Evolutionary conservation across 371 early-diverging fungal genomes (phyloP).

Genomic region (Saksenaea vasiformis): DNA sequence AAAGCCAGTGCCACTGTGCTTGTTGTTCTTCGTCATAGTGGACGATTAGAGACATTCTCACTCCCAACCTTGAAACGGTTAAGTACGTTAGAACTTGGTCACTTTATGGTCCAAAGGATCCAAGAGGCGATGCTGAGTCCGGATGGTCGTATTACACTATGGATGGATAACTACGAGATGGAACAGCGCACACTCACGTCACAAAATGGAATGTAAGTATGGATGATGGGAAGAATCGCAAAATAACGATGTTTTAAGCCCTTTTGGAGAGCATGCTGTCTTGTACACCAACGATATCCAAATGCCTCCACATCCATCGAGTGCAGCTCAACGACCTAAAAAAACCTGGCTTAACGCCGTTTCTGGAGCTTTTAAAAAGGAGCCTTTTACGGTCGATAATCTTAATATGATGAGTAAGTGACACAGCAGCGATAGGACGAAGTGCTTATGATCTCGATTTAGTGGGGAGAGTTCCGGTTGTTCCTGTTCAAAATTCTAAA

Average conservation of each 20-base stretch:
- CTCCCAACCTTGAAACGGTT: constrained; percentile 26
- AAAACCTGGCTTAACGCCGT: constrained; percentile 54
- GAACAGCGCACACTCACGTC: constrained; percentile 39
- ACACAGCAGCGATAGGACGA: constrained; percentile 4
- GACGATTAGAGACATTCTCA: constrained; percentile 25
- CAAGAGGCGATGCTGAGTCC: constrained; percentile 34
- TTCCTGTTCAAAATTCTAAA: constrained; percentile 15
- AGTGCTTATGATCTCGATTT: constrained; percentile 7
- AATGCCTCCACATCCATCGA: constrained; percentile 48
- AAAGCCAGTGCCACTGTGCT: constrained; percentile 25
- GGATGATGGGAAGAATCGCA: not conserved
- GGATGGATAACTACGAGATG: constrained; percentile 47
- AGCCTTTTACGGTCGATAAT: constrained; percentile 44
- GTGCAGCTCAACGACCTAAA: constrained; percentile 23
- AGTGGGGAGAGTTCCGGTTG: constrained; percentile 24
- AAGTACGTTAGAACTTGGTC: not conserved
- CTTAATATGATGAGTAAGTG: constrained; percentile 53
- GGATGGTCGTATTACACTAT: constrained; percentile 55
- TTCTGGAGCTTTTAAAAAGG: constrained; percentile 43
- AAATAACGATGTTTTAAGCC: not conserved
- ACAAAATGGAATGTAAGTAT: constrained; percentile 41
- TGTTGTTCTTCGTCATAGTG: constrained; percentile 23
- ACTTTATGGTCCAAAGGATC: constrained; percentile 9
- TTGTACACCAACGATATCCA: constrained; percentile 37
- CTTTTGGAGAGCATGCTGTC: constrained; percentile 40